These are phyloP conservation scores for Blumeria hordei DNA, from an alignment of 2,329 filamentous ascomycete species.

Conservation along the genomic window DNA sequence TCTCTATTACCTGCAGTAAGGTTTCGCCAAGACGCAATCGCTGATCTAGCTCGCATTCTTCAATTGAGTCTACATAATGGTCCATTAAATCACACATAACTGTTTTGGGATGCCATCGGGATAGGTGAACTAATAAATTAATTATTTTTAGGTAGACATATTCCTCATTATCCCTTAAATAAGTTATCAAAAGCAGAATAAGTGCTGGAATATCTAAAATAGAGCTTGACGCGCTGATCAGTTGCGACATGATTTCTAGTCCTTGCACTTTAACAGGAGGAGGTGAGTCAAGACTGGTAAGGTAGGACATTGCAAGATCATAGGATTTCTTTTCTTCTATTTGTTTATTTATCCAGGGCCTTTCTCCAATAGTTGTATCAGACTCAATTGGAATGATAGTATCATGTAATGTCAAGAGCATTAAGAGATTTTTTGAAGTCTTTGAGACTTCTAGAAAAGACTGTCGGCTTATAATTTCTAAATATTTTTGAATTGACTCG, in stretches of 20 bases:
- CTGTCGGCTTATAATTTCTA: constrained; percentile 20
- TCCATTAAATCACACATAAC: constrained; percentile 39
- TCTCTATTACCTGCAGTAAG: constrained; percentile 37
- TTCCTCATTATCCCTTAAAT: constrained; percentile 42
- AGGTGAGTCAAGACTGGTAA: constrained; percentile 34
- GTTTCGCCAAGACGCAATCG: constrained; percentile 47
- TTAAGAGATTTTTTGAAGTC: constrained; percentile 29
- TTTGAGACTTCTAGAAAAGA: constrained; percentile 21
- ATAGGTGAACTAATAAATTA: constrained; percentile 33
- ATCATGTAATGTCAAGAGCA: constrained; percentile 31
- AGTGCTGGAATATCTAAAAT: constrained; percentile 42
- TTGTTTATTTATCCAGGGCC: constrained; percentile 18
- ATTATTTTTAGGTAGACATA: constrained; percentile 49
- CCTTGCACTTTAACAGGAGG: constrained; percentile 44
- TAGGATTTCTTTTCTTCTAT: constrained; percentile 38
- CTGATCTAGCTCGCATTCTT: constrained; percentile 33
- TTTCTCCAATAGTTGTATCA: neutral
- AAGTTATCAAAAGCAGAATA: constrained; percentile 35
- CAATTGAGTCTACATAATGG: constrained; percentile 38
- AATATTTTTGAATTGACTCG: constrained; percentile 22
- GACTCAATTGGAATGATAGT: constrained; percentile 21
- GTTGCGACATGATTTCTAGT: constrained; percentile 30
- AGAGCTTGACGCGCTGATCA: constrained; percentile 30
- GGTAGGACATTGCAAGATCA: constrained; percentile 36
- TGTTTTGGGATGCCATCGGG: constrained; percentile 34